Conservation (phyloP, 257 asterid genomes). For the Nicotiana undulata region DNA sequence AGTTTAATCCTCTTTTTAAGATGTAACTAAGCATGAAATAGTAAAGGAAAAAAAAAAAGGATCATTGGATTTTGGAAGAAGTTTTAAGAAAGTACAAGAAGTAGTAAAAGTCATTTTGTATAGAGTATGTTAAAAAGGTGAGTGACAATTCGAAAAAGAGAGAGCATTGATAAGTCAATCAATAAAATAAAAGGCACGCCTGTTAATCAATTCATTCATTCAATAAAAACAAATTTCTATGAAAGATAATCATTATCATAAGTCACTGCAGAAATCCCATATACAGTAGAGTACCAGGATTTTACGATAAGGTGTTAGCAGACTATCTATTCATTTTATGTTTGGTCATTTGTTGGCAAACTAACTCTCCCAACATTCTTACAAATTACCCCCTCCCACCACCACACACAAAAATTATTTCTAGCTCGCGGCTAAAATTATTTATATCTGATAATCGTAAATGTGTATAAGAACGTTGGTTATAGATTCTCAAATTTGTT, state of each 20-base stretch:
- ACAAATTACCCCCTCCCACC: no score
- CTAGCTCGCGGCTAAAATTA: no score
- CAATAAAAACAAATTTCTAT: conserved; percentile 23
- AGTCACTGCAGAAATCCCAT: conserved; percentile 30
- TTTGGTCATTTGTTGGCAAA: conserved; percentile 1
- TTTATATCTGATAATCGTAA: no score
- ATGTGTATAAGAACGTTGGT: no score
- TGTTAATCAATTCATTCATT: conserved; percentile 30
- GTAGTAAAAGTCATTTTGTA: conserved; percentile 21
- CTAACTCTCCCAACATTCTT: background rate
- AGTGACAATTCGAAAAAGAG: conserved; percentile 36
- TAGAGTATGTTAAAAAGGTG: conserved; percentile 4
- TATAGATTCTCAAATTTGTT: no score
- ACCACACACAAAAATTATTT: no score
- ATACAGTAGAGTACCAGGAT: conserved; percentile 29
- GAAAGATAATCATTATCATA: conserved; percentile 40
- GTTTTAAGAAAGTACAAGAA: conserved; percentile 22
- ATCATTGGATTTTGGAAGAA: background rate
- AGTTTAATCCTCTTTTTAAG: background rate
- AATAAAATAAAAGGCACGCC: conserved; percentile 21
- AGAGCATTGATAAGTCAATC: conserved; percentile 47
- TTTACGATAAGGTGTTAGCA: background rate
- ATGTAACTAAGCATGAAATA: background rate
- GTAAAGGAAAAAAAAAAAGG: background rate
- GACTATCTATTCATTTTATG: background rate